These are phyloP conservation scores for Cucurbita argyrosperma DNA, from an alignment of 306 rosid genomes.

Conservation along the genomic window DNA sequence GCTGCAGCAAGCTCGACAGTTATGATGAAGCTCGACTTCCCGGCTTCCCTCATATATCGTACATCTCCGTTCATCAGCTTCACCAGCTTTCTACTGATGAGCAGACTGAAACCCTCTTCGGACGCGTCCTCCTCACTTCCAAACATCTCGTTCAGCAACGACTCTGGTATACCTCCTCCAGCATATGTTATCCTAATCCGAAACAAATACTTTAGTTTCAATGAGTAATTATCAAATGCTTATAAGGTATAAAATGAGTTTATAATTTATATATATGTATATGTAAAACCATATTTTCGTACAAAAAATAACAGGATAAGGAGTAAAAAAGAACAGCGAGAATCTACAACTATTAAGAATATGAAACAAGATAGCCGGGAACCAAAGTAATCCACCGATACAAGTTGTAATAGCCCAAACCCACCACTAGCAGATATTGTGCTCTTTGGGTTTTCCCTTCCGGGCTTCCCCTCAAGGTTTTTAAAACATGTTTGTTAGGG, in stretches of 20 bases:
- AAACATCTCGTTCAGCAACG: slow-evolving; percentile 69
- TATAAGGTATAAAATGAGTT: not conserved
- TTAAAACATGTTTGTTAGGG: too few species aligned
- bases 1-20: slow-evolving; percentile 55
- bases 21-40: slow-evolving; percentile 58
- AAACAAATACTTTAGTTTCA: not conserved
- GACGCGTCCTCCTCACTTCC: slow-evolving; percentile 41
- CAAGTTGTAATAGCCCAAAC: too few species aligned
- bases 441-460: too few species aligned
- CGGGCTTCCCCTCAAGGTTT: too few species aligned
- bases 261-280: not conserved
- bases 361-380: not conserved
- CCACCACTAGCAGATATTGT: too few species aligned
- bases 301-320: not conserved
- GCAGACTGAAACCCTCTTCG: slow-evolving; percentile 66
- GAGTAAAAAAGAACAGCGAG: too few species aligned
- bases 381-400: too few species aligned
- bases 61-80: slow-evolving; percentile 88
- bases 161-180: slow-evolving; percentile 67
- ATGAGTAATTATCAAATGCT: not conserved
- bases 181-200: slow-evolving; percentile 50
- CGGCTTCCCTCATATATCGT: slow-evolving; percentile 63
- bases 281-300: not conserved
- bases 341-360: too few species aligned
- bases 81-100: slow-evolving; percentile 68